Evolutionary conservation across 75 land plant genomes (phyloP), one percentile per base, ranked within the genome.

Genomic region (Larix kaempferi): DNA sequence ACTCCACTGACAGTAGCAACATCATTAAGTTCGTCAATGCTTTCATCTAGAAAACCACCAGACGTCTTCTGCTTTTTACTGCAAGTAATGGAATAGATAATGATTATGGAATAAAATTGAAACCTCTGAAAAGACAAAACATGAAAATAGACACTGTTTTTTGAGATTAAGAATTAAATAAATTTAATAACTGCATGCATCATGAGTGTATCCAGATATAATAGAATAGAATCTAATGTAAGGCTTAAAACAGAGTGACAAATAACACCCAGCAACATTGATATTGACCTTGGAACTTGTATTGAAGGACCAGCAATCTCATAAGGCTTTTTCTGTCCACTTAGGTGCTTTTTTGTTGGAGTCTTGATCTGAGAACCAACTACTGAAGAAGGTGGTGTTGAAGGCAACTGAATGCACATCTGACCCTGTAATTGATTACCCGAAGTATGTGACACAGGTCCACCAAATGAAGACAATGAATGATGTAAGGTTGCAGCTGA

Each of bases 1-100:
- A 97, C 99, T 44, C 99, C 99, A 86, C 99, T 94, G 71, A 97
- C 97, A 87, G 99, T 98, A 71, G 99, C 94, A 23, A 97, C 99
- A 91, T 97, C 98, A 87, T 94, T 97, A 10, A 97, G 92, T 71
- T 93, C 95, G 62, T 97, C 99, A 80, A 97, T 92, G 89, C 98
- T 97, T 80, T 92, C 98, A 67, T 92, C 98, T 59, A 71, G 82
- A 78, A 85, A 84, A 41, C 72, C 82, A 21, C 94, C 94, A 80
- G 91, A 76, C 44, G 84, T 87, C 86, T 97, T 97, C 81, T 92
- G 99, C 85, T 95, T 97, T 81, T 97, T 97, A 75, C 98, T 97
- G 86, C 77, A 76, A 26, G 21, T 21, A n/a, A 17, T 7, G 13
- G 22, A 29, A 56, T 55, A 78, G 25, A 17, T 55, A 52, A 62